Conservation (phyloP, 148 eudicot genomes). For the Silene conica region DNA sequence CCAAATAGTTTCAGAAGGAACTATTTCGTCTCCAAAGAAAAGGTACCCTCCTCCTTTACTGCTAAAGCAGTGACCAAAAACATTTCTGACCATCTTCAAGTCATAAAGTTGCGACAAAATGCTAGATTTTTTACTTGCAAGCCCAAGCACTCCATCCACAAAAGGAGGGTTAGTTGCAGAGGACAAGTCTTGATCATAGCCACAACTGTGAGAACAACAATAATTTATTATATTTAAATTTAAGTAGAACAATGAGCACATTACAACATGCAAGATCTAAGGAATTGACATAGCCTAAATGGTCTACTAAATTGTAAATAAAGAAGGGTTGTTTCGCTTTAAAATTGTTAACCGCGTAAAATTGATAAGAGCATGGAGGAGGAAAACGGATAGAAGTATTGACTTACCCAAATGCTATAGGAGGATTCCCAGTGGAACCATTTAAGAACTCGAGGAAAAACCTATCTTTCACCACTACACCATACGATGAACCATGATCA, state of each 20-base stretch:
- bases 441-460: slow-evolving; percentile 50
- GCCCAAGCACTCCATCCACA: slow-evolving; percentile 90
- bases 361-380: neutral
- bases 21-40: slow-evolving; percentile 69
- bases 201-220: slow-evolving; percentile 56
- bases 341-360: neutral
- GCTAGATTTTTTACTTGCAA: slow-evolving; percentile 61
- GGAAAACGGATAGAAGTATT: neutral
- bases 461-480: slow-evolving; percentile 64
- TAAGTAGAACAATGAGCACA: neutral
- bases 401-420: slow-evolving; percentile 70
- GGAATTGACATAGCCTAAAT: neutral
- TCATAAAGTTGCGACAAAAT: slow-evolving; percentile 55
- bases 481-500: slow-evolving; percentile 75
- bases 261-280: neutral
- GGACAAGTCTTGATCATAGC: slow-evolving; percentile 75
- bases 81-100: slow-evolving; percentile 48
- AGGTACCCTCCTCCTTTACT: slow-evolving; percentile 77
- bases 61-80: slow-evolving; percentile 81
- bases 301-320: neutral
- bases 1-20: slow-evolving; percentile 67
- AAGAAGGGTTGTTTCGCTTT: neutral
- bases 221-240: neutral
- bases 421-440: slow-evolving; percentile 41
- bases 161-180: slow-evolving; percentile 45